These are phyloP conservation scores for Apiotrichum domesticum DNA, from an alignment of 1,284 basidiomycete species.

Conservation along the genomic window DNA sequence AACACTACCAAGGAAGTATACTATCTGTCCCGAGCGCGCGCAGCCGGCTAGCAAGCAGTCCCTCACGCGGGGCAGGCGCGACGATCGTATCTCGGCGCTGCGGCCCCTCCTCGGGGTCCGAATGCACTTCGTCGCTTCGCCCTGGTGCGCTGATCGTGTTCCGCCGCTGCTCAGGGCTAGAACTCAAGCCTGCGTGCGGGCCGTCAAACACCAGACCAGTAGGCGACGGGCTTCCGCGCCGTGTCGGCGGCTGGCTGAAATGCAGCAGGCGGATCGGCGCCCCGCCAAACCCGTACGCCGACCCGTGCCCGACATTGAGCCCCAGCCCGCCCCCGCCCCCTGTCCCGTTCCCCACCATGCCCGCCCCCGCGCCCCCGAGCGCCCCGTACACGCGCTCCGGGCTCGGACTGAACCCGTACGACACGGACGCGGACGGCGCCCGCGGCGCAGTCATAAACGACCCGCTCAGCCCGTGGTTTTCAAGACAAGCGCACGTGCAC, in stretches of 20 bases:
- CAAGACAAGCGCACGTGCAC: conserved; percentile 33
- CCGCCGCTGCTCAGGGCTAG: not conserved
- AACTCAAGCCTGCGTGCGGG: not conserved
- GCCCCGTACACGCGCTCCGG: not conserved
- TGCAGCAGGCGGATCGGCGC: no score
- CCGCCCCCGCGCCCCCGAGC: not conserved
- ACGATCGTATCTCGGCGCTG: not conserved
- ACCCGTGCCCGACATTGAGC: not conserved
- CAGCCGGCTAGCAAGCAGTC: conserved; percentile 4
- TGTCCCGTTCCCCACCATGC: not conserved
- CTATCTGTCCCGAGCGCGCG: conserved; percentile 6
- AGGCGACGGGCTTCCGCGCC: not conserved
- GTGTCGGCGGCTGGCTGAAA: not conserved
- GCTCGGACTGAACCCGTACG: conserved; percentile 4
- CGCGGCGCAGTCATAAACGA: conserved; percentile 7
- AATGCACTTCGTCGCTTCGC: no score
- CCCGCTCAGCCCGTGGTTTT: conserved; percentile 19
- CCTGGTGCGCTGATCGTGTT: not conserved
- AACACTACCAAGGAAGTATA: conserved; percentile 4
- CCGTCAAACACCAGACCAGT: conserved; percentile 5
- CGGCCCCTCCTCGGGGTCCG: not conserved
- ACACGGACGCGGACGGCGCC: not conserved
- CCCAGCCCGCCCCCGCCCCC: not conserved
- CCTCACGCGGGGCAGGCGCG: conserved; percentile 2
- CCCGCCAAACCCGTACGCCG: not conserved